Evolutionary conservation across 495 filamentous ascomycete genomes (phyloP).

Genomic region (Aspergillus sclerotioniger): DNA sequence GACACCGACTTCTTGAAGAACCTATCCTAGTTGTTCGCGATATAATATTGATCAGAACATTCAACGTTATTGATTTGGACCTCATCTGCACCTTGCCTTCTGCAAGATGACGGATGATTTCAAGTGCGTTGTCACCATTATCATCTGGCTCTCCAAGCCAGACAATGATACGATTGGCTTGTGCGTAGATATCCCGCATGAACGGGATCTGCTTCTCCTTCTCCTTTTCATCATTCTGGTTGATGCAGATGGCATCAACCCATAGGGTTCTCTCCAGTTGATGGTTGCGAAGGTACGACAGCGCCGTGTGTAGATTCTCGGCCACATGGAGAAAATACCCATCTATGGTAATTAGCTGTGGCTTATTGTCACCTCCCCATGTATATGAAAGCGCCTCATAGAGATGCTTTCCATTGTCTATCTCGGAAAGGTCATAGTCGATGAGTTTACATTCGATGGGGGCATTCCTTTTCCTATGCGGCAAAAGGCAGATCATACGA

Average conservation of each 20-base stretch:
- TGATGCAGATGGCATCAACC: conserved; percentile 10
- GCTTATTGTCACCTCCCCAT: not conserved
- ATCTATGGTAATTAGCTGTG: not conserved
- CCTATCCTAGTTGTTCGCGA: conserved; percentile 12
- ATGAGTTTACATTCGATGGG: not conserved
- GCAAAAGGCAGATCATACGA: not conserved
- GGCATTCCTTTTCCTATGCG: not conserved
- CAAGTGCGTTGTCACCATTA: not conserved
- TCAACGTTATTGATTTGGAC: not conserved
- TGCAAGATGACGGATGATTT: not conserved
- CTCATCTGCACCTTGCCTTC: not conserved
- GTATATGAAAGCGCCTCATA: conserved; percentile 12
- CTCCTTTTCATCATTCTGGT: not conserved
- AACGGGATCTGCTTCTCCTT: conserved; percentile 1
- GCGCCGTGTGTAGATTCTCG: conserved; percentile 2
- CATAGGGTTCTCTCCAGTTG: conserved; percentile 1
- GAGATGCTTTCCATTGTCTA: not conserved
- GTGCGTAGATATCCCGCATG: conserved; percentile 3
- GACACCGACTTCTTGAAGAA: conserved; percentile 33
- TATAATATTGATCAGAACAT: not conserved
- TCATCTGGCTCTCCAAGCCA: conserved; percentile 6
- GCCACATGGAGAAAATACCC: not conserved
- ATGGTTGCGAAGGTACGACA: not conserved
- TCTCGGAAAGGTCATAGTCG: not conserved
- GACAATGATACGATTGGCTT: conserved; percentile 3